Base-by-base conservation (phyloP, 441 rosid species). In the Jatropha multifida region DNA sequence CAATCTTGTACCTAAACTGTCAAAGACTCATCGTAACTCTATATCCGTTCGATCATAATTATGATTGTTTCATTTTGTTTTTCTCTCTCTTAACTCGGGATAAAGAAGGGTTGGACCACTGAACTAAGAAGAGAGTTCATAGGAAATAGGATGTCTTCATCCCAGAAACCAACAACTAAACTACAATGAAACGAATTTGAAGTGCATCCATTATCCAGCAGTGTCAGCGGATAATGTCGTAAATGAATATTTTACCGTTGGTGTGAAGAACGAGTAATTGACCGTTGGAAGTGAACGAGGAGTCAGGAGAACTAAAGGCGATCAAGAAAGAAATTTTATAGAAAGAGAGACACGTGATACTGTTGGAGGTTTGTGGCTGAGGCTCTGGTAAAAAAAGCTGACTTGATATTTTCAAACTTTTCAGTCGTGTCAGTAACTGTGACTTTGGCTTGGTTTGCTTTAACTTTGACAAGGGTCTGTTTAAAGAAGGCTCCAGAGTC, bases 201-300 rank as follows among this genome's bases (percentile, higher is more conserved):
- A 32, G 0, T 1, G 1, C 0, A 32, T 32, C 2, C 32, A 1
- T 32, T 5, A 54, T 14, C 58, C 9, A 41, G 3, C 1, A 20
- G 14, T 56, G 64, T 48, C 42, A 27, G 74, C 38, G 72, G 83
- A 69, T 54, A 37, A 72, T 2, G 69, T 18, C n/a, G 4, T 7
- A 6, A 27, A 12, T 69, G 54, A 64, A 64, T 75, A 73, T 66
- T 71, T 76, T 62, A 74, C 75, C 14, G 74, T 82, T 77, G 77
- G 40, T 58, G 78, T 48, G 52, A 20, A 64, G 3, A 63, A 44
- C 74, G 85, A 72, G 77, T n/a, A 51, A 64, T 83, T 86, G 87
- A 84, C 86, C 77, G 77, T 72, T 72, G 83, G 77, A 68, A 71
- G 27, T 4, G 52, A 7, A 49, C 17, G 69, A 61, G 56, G 56